These are phyloP conservation scores for Colletotrichum liriopes DNA, from an alignment of 2,329 filamentous ascomycete genomes.

Conservation along the genomic window DNA sequence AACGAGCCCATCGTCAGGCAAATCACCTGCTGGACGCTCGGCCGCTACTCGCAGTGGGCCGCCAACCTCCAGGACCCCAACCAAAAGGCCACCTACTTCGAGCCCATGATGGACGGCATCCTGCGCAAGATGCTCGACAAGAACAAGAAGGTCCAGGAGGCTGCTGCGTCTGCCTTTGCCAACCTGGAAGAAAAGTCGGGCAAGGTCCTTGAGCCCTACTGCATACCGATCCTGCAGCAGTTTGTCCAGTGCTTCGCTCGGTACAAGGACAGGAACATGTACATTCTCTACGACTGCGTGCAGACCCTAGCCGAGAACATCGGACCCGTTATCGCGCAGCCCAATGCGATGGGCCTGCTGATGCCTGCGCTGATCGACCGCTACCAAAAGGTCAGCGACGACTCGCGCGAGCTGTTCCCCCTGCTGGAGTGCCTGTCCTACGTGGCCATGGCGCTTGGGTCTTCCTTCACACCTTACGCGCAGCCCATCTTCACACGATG, in stretches of 20 bases:
- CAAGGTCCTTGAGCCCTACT: slow-evolving; percentile 85
- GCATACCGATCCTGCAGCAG: slow-evolving; percentile 89
- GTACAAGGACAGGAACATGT: slow-evolving; percentile 99
- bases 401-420: slow-evolving; percentile 94
- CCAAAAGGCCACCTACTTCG: slow-evolving; percentile 85
- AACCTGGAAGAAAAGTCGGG: slow-evolving; percentile 96
- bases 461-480: slow-evolving; percentile 88
- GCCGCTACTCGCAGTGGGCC: slow-evolving; percentile 94
- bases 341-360: slow-evolving; percentile 84
- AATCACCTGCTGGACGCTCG: slow-evolving; percentile 98
- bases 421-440: slow-evolving; percentile 97
- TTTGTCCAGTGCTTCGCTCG: slow-evolving; percentile 93
- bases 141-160: slow-evolving; percentile 98
- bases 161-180: slow-evolving; percentile 94
- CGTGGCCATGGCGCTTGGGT: slow-evolving; percentile 87
- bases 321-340: slow-evolving; percentile 83
- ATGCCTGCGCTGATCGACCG: slow-evolving; percentile 94
- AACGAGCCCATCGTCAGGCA: slow-evolving; percentile 91
- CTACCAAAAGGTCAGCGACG: slow-evolving; percentile 89
- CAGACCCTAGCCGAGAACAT: slow-evolving; percentile 96
- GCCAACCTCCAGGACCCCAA: slow-evolving; percentile 78
- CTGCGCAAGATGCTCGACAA: slow-evolving; percentile 94
- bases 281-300: slow-evolving; percentile 98
- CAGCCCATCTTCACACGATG: slow-evolving; percentile 89
- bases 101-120: slow-evolving; percentile 97